Evolutionary conservation across 176 grass and related monocot species (phyloP).

Genomic region (Triticum aestivum): IWGSC_CS_RefSeq_v2.1 NC_057812.1:182024998-182025497

Average conservation of each 20-base stretch:
- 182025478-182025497: constrained; percentile 55
- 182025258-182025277: constrained; percentile 39
- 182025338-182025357: constrained; percentile 18
- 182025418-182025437: not conserved
- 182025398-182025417: constrained; percentile 20
- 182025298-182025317: constrained; percentile 47
- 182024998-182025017: constrained; percentile 34
- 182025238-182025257: constrained; percentile 19
- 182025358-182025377: not conserved
- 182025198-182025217: constrained; percentile 25
- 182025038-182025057: constrained; percentile 44
- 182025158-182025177: constrained; percentile 22
- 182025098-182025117: constrained; percentile 26
- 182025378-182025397: constrained; percentile 19
- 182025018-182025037: constrained; percentile 47
- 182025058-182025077: constrained; percentile 43
- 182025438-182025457: constrained; percentile 30
- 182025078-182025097: constrained; percentile 35
- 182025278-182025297: constrained; percentile 39
- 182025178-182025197: constrained; percentile 20
- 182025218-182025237: constrained; percentile 36
- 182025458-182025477: constrained; percentile 36
- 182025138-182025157: constrained; percentile 26
- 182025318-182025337: constrained; percentile 49
- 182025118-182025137: constrained; percentile 43